Percentiles rank a stretch among this genome's conserved stretches.
Conservation (phyloP, 2,329 filamentous ascomycete species). For the Colletotrichum sp. region DNA sequence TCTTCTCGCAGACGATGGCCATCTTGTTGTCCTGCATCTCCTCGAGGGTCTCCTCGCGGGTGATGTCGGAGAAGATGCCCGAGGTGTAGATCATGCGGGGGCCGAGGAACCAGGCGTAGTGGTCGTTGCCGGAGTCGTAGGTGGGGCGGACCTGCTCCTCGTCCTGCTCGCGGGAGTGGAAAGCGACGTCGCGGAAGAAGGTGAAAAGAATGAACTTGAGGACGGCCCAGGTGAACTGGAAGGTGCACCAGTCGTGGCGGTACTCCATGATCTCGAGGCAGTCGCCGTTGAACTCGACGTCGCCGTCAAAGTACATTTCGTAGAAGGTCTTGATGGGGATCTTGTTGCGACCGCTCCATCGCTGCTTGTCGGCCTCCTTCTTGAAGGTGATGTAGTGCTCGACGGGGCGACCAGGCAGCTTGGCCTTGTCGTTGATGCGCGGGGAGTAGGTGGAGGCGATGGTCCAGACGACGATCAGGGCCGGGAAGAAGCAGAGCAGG, state of each 20-base stretch:
- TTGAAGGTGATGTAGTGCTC: conserved; percentile 92
- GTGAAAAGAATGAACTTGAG: conserved; percentile 88
- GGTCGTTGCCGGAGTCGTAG: conserved; percentile 97
- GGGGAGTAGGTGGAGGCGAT: conserved; percentile 80
- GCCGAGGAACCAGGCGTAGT: conserved; percentile 98
- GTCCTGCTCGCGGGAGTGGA: conserved; percentile 93
- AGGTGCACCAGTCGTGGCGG: conserved; percentile 96
- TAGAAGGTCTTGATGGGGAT: conserved; percentile 94
- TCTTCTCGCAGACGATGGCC: conserved; percentile 94
- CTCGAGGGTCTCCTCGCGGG: conserved; percentile 88
- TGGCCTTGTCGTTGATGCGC: conserved; percentile 91
- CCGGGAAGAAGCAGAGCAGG: conserved; percentile 77
- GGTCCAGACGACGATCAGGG: conserved; percentile 84
- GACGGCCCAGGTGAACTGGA: conserved; percentile 84
- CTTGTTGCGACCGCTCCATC: conserved; percentile 79
- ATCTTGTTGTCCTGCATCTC: conserved; percentile 98
- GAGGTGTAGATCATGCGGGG: conserved; percentile 99
- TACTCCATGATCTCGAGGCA: conserved; percentile 88
- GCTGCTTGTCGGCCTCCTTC: conserved; percentile 61
- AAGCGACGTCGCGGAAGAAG: conserved; percentile 84
- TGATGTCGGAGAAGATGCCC: conserved; percentile 88
- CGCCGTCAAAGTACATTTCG: conserved; percentile 96
- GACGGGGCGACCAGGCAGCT: conserved; percentile 82
- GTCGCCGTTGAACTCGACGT: conserved; percentile 96
- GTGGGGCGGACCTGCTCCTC: conserved; percentile 98